Conservation (phyloP, 331 rosid species). For the Acacia pycnantha region DNA sequence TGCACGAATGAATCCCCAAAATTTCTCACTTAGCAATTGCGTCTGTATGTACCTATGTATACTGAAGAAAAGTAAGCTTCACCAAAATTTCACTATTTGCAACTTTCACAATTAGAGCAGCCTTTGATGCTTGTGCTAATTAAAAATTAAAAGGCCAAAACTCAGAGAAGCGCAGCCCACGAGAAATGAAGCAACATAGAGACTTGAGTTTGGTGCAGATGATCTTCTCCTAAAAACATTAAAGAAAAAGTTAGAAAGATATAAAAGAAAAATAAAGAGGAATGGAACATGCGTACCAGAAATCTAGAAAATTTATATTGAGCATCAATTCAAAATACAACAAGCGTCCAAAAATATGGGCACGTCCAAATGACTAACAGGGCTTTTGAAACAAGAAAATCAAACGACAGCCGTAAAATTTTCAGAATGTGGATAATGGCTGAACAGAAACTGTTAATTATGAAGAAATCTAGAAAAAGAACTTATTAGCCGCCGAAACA, state of each 20-base stretch:
- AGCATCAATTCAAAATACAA: background rate
- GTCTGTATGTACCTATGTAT: background rate
- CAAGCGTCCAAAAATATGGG: background rate
- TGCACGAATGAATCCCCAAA: background rate
- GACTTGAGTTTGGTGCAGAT: background rate
- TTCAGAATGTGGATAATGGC: background rate
- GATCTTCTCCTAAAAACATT: background rate
- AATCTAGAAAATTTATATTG: too few relatives aligned
- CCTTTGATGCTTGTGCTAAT: background rate
- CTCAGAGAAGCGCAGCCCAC: background rate
- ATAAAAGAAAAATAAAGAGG: too few relatives aligned
- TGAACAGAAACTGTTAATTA: background rate
- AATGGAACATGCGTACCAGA: background rate
- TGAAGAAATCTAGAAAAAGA: background rate
- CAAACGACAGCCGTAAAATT: background rate
- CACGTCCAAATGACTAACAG: background rate
- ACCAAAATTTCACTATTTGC: background rate
- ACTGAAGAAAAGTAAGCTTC: background rate
- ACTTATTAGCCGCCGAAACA: background rate
- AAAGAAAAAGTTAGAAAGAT: background rate
- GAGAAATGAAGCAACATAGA: background rate
- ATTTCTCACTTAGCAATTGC: background rate
- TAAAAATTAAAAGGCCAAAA: background rate
- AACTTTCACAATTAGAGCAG: background rate
- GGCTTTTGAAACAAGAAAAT: background rate